phyloP scores from a whole-genome alignment of 2,329 filamentous ascomycete genomes.

The Epichloe gansuensis region DNA sequence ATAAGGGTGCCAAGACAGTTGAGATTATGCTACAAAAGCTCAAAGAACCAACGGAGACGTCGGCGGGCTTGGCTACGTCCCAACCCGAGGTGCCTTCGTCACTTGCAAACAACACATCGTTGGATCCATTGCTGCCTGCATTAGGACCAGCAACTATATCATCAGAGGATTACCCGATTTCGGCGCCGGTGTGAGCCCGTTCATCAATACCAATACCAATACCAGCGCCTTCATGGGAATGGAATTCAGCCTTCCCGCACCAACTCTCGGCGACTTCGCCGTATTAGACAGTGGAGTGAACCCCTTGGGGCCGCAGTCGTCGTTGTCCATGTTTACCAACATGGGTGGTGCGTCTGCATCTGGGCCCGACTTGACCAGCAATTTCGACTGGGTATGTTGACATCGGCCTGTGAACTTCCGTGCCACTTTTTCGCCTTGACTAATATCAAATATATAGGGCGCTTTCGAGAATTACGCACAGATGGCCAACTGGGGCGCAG shows the following conservation, averaged over 20 bases:
- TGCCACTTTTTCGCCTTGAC: not conserved
- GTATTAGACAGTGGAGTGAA: slow-evolving; percentile 16
- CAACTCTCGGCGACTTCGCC: slow-evolving; percentile 20
- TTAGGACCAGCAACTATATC: slow-evolving; percentile 11
- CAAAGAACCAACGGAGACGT: slow-evolving; percentile 19
- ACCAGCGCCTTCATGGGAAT: slow-evolving; percentile 30
- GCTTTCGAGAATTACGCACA: slow-evolving; percentile 47
- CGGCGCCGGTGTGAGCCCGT: slow-evolving; percentile 16
- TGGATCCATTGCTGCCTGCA: slow-evolving; percentile 15
- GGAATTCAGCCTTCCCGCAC: slow-evolving; percentile 27
- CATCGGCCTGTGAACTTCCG: not conserved
- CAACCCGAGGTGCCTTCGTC: slow-evolving; percentile 15
- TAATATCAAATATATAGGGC: slow-evolving; percentile 24
- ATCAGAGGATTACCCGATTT: slow-evolving; percentile 16
- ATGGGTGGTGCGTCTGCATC: slow-evolving; percentile 19
- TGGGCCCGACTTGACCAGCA: slow-evolving; percentile 33
- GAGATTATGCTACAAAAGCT: slow-evolving; percentile 76
- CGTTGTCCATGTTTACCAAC: slow-evolving; percentile 41
- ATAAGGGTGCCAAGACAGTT: slow-evolving; percentile 73
- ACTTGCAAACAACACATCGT: slow-evolving; percentile 27
- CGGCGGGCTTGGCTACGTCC: slow-evolving; percentile 6
- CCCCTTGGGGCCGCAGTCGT: slow-evolving; percentile 23
- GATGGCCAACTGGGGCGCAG: slow-evolving; percentile 37
- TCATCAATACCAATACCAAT: slow-evolving; percentile 21
- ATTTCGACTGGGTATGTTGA: slow-evolving; percentile 46